phyloP scores from a whole-genome alignment of 2,329 filamentous ascomycete genomes.

The Fusarium solani-melongenae region DNA sequence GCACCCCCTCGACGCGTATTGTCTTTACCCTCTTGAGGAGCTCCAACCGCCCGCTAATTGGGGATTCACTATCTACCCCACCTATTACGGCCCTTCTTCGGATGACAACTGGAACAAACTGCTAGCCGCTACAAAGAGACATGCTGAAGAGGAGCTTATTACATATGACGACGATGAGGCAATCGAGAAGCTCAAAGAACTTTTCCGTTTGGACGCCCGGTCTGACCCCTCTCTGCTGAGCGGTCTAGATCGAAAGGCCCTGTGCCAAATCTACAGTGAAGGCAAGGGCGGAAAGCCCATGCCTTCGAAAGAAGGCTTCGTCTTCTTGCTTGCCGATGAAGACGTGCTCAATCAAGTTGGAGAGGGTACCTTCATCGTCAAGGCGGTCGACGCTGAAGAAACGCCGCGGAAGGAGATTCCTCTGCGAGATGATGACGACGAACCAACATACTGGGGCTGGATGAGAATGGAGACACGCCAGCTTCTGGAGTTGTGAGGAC shows the following conservation, averaged over 20 bases:
- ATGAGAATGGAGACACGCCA: not conserved
- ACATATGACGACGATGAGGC: not conserved
- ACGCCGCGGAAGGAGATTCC: not conserved
- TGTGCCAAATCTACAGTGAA: not conserved
- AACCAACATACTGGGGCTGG: not conserved
- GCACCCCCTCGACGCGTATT: not conserved
- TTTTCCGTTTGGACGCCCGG: not conserved
- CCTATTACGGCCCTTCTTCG: not conserved
- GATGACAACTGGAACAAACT: not conserved
- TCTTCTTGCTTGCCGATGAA: not conserved
- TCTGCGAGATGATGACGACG: not conserved
- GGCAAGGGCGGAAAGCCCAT: not conserved
- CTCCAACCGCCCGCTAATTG: not conserved
- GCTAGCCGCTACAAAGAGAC: not conserved
- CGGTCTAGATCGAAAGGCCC: not conserved
- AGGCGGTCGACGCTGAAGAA: not conserved
- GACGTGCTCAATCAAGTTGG: not conserved
- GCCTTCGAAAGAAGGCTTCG: not conserved
- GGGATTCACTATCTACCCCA: not conserved
- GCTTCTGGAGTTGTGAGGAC: not conserved
- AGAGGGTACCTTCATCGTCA: not conserved
- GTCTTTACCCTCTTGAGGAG: not conserved
- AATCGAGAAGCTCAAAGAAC: not conserved
- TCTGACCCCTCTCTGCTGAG: not conserved
- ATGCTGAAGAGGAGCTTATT: not conserved